These are phyloP conservation scores for Daldinia grandis DNA, from an alignment of 495 filamentous ascomycete genomes.

Conservation along the genomic window DNA sequence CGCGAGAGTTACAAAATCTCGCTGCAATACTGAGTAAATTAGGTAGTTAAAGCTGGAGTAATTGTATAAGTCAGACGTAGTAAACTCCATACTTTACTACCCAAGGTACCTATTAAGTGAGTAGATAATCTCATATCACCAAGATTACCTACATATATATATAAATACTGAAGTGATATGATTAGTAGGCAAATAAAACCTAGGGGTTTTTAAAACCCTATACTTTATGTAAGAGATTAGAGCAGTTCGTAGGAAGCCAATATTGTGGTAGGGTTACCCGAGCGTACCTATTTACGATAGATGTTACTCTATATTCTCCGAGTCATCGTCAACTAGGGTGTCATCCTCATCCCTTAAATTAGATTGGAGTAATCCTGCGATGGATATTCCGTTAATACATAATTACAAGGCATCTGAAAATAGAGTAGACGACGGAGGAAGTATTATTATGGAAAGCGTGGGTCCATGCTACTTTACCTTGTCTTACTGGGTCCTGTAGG, in stretches of 20 bases:
- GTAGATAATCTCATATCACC: not conserved
- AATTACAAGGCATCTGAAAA: not conserved
- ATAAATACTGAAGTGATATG: not conserved
- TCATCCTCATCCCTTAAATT: constrained; percentile 26
- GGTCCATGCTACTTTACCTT: constrained; percentile 18
- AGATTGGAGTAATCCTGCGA: constrained; percentile 21
- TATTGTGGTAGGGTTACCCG: not conserved
- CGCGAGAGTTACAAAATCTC: not conserved
- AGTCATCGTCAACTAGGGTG: constrained; percentile 19
- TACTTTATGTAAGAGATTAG: no score
- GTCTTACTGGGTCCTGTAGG: constrained; percentile 18
- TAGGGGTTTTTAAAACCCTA: no score
- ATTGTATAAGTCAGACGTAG: not conserved
- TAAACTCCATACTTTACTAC: not conserved
- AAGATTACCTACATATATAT: not conserved
- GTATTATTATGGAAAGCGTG: not conserved
- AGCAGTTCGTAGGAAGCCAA: not conserved
- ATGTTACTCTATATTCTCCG: constrained; percentile 10
- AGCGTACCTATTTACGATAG: not conserved
- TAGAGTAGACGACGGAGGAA: not conserved
- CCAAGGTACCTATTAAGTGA: no score
- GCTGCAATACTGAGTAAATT: not conserved
- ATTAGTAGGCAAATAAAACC: not conserved
- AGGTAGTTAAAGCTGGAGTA: not conserved
- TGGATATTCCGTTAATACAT: constrained; percentile 1